Base-by-base conservation (phyloP, 805 yeast species). In the Kodamaea kaohsiungensis region DNA sequence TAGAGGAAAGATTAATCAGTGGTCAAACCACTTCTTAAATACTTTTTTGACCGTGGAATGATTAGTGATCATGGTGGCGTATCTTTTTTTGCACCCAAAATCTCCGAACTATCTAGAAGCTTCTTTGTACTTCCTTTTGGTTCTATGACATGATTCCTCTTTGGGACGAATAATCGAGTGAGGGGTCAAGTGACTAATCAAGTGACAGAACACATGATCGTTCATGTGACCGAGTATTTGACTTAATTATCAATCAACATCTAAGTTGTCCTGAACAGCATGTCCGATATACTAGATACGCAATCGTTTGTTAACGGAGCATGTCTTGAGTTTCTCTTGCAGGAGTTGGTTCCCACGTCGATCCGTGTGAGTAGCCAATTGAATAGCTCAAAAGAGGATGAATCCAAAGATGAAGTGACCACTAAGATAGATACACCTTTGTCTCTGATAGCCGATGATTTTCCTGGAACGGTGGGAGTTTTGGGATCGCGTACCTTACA, bases 271-370 rank as follows among this genome's bases (percentile, higher is more conserved):
- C 27, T n/a, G 17, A 33, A 22, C 25, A 22, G 25, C 3, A 35
- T 19, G 35, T n/a, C 58, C 30, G 66, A 64, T 38, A 40, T 54
- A 10, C 56, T 67, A 43, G 72, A 67, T 43, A 50, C 55, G 8
- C 63, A 61, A 43, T 52, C 68, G n/a, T 65, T 78, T 56, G 83
- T 88, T n/a, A 86, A 80, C 61, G 66, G 81, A 8, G 65, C 79
- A 2, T 79, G 85, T 46, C 71, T 88, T 53, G 88, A 87, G 48
- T 79, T 84, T 59, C 79, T 91, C 16, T 68, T 92, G 27, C 87
- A 86, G 63, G 97, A 91, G 68, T 73, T 89, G 38, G 85, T 91
- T 1, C 96, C 97, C 2, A 67, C 86, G 45, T 82, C 91, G 0
- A 78, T 86, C 46, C 71, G 88, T 37, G 85, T 90, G 4, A 81